phyloP scores from a whole-genome alignment of 495 filamentous ascomycete genomes.

The Tuber brumale region DNA sequence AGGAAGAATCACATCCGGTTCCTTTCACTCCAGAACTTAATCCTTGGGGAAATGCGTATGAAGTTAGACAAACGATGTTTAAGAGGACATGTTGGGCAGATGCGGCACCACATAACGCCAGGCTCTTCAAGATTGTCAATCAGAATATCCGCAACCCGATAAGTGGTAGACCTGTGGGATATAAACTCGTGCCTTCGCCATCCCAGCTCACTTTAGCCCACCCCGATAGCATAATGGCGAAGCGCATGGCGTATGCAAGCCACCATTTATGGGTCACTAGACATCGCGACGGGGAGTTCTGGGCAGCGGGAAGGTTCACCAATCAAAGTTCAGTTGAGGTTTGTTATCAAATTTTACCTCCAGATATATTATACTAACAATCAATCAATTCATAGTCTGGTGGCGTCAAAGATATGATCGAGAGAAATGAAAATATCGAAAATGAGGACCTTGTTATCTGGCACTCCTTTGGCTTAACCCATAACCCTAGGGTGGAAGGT shows the following conservation, averaged over 20 bases:
- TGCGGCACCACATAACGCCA: conserved; percentile 48
- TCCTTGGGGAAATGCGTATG: conserved; percentile 49
- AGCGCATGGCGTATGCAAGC: conserved; percentile 43
- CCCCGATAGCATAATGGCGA: conserved; percentile 42
- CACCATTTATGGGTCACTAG: conserved; percentile 46
- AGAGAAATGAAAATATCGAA: conserved; percentile 44
- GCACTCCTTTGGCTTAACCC: conserved; percentile 56
- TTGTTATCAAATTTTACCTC: not conserved
- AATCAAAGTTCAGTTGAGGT: conserved; percentile 46
- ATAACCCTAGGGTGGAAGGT: conserved; percentile 53
- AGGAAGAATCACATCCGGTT: conserved; percentile 47
- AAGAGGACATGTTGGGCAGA: conserved; percentile 46
- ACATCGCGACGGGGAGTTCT: conserved; percentile 44
- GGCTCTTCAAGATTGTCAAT: conserved; percentile 51
- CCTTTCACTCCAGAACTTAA: conserved; percentile 46
- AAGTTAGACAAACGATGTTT: conserved; percentile 47
- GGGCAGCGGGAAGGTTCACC: conserved; percentile 45
- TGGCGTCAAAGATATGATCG: conserved; percentile 45
- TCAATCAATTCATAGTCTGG: conserved; percentile 30
- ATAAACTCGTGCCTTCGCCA: conserved; percentile 41
- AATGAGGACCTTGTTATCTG: conserved; percentile 55
- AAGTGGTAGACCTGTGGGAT: conserved; percentile 43
- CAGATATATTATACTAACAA: conserved; percentile 12
- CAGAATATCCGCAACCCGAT: conserved; percentile 46
- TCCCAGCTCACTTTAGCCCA: conserved; percentile 44